Evolutionary conservation across 495 filamentous ascomycete species (phyloP).

Genomic region (Cladorrhinum samala): DNA sequence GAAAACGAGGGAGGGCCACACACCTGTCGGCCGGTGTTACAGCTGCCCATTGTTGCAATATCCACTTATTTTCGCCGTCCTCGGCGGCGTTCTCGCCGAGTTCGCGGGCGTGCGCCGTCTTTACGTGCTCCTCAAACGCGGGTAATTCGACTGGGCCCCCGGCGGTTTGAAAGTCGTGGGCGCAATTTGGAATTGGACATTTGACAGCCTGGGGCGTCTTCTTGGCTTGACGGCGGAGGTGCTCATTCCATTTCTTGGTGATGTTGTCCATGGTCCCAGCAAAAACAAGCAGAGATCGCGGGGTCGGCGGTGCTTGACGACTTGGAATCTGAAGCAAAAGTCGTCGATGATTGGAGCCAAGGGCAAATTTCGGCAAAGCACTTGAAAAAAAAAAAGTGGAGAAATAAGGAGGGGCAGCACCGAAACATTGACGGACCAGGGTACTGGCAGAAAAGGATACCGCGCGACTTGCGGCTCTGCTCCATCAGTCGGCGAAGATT

Average conservation of each 20-base stretch:
- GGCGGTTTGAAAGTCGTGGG: not conserved
- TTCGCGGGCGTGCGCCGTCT: not conserved
- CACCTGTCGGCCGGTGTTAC: conserved; percentile 4
- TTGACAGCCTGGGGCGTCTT: not conserved
- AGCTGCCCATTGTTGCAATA: conserved; percentile 6
- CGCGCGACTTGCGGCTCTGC: too few species aligned
- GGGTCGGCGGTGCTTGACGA: too few species aligned
- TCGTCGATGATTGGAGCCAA: too few species aligned
- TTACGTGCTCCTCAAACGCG: not conserved
- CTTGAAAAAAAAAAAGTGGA: too few species aligned
- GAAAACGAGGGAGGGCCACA: not conserved
- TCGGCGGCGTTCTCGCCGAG: conserved; percentile 7
- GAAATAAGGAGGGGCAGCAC: too few species aligned
- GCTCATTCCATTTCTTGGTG: conserved; percentile 1
- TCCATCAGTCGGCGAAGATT: too few species aligned
- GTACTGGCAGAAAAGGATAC: too few species aligned
- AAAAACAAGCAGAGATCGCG: too few species aligned
- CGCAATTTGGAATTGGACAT: not conserved
- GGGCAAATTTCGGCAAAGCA: too few species aligned
- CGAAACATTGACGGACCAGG: too few species aligned
- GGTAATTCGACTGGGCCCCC: not conserved
- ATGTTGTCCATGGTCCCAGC: too few species aligned
- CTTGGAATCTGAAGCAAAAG: too few species aligned
- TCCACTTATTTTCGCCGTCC: conserved; percentile 5
- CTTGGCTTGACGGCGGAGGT: not conserved